phyloP scores from a whole-genome alignment of 2,329 filamentous ascomycete species.

The Ophiostoma australiae region DNA sequence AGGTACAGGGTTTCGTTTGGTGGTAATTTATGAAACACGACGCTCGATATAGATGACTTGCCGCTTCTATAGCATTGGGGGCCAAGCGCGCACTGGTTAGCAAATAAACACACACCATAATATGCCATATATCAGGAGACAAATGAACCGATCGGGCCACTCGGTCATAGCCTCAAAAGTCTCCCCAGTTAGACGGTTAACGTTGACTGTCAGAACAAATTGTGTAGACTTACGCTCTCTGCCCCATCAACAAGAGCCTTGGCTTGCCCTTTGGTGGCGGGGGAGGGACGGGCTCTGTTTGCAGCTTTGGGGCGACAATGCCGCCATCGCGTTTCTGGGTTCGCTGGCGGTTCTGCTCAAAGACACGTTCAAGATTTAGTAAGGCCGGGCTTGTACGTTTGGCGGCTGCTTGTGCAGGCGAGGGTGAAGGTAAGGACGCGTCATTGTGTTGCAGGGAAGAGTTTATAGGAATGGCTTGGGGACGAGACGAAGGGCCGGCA shows the following conservation, averaged over 20 bases:
- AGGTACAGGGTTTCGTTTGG: constrained; percentile 94
- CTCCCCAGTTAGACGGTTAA: neutral
- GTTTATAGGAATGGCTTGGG: neutral
- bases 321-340: constrained; percentile 46
- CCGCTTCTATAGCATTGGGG: constrained; percentile 62
- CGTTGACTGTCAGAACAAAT: neutral
- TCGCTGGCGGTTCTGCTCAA: constrained; percentile 55
- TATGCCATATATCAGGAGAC: constrained; percentile 4
- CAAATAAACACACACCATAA: neutral
- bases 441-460: neutral
- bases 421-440: neutral
- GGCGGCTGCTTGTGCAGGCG: neutral
- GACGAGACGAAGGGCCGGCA: neutral
- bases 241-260: constrained; percentile 86
- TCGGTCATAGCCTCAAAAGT: neutral
- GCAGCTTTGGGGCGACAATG: constrained; percentile 34
- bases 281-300: constrained; percentile 41
- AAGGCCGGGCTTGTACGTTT: constrained; percentile 50
- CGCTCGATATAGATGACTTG: constrained; percentile 96
- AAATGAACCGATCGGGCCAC: neutral
- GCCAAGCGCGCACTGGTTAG: constrained; percentile 10
- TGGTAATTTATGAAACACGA: constrained; percentile 98
- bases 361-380: constrained; percentile 60
- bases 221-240: constrained; percentile 64
- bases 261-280: constrained; percentile 64